Percentiles rank a stretch among this genome's conserved stretches.
Evolutionary conservation across 371 early-diverging fungal genomes (phyloP).

Genomic region (Actinomucor elegans): DNA sequence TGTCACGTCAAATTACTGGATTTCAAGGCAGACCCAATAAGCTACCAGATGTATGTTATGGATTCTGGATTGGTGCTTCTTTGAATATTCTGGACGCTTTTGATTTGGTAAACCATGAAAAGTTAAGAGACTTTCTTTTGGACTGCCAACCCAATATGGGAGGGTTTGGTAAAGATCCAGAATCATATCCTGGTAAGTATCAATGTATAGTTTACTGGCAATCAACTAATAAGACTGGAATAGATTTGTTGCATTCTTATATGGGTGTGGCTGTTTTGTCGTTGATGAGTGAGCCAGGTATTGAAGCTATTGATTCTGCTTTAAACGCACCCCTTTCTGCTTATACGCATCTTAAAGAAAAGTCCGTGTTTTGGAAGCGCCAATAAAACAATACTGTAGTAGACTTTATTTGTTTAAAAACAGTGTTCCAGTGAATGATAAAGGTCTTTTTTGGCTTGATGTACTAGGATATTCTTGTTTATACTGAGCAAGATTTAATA

Average conservation of each 20-base stretch:
- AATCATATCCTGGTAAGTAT: slow-evolving; percentile 59
- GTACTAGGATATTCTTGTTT: background rate
- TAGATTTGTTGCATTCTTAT: slow-evolving; percentile 87
- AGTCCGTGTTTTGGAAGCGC: slow-evolving; percentile 26
- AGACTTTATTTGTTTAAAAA: slow-evolving; percentile 6
- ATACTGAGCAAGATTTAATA: slow-evolving; percentile 46
- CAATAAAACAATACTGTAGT: background rate
- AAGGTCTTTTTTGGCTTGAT: background rate
- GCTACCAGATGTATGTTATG: slow-evolving; percentile 94
- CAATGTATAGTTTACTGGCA: background rate
- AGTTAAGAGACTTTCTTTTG: slow-evolving; percentile 58
- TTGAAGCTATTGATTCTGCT: slow-evolving; percentile 50
- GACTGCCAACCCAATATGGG: slow-evolving; percentile 68
- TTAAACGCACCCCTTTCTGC: slow-evolving; percentile 56
- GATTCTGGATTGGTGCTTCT: slow-evolving; percentile 96
- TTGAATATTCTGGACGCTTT: slow-evolving; percentile 69
- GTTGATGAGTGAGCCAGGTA: slow-evolving; percentile 56
- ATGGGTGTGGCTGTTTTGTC: slow-evolving; percentile 83
- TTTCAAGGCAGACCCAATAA: slow-evolving; percentile 95
- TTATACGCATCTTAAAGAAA: slow-evolving; percentile 23
- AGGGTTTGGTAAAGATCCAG: slow-evolving; percentile 80
- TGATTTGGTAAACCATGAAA: slow-evolving; percentile 60
- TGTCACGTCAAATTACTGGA: slow-evolving; percentile 78
- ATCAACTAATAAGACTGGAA: too few relatives aligned
- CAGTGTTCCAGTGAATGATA: slow-evolving; percentile 12